Evolutionary conservation across 1,284 basidiomycete species (phyloP).

Genomic region (Flammula alnicola): DNA sequence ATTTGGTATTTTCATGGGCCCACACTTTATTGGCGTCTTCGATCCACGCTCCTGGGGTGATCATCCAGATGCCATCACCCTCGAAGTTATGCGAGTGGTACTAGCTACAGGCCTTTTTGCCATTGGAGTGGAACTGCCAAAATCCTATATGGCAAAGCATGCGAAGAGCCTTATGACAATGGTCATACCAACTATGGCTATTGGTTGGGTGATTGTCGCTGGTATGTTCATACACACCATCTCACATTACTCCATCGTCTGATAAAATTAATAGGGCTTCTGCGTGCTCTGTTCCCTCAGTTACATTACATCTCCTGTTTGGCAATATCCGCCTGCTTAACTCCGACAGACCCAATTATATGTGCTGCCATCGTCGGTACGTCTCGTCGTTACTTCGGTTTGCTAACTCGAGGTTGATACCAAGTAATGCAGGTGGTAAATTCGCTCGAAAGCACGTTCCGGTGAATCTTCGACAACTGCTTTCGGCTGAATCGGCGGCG

Average conservation of each 20-base stretch:
- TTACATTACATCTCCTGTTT: constrained; percentile 76
- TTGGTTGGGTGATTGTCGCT: constrained; percentile 74
- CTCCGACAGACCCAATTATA: constrained; percentile 91
- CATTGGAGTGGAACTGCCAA: constrained; percentile 75
- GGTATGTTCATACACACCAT: constrained; percentile 38
- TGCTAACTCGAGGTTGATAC: neutral
- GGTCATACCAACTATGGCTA: constrained; percentile 81
- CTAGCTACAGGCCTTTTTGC: constrained; percentile 74
- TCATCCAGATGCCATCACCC: constrained; percentile 63
- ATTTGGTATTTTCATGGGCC: constrained; percentile 68
- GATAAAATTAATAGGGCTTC: constrained; percentile 43
- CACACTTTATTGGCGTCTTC: constrained; percentile 77
- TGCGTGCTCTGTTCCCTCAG: constrained; percentile 71
- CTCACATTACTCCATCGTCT: neutral
- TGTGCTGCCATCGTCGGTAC: constrained; percentile 65
- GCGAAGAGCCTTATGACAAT: constrained; percentile 62
- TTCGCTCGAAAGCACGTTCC: constrained; percentile 92
- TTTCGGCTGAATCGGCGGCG: constrained; percentile 90
- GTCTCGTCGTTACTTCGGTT: neutral
- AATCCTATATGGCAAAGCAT: constrained; percentile 67
- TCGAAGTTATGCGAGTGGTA: constrained; percentile 78
- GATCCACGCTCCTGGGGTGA: constrained; percentile 79
- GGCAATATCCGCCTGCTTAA: constrained; percentile 88
- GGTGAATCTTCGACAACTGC: constrained; percentile 77
- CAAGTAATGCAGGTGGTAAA: constrained; percentile 67